Evolutionary conservation across 2,329 filamentous ascomycete genomes (phyloP).

Genomic region (Dothideomycetes sp.): DNA sequence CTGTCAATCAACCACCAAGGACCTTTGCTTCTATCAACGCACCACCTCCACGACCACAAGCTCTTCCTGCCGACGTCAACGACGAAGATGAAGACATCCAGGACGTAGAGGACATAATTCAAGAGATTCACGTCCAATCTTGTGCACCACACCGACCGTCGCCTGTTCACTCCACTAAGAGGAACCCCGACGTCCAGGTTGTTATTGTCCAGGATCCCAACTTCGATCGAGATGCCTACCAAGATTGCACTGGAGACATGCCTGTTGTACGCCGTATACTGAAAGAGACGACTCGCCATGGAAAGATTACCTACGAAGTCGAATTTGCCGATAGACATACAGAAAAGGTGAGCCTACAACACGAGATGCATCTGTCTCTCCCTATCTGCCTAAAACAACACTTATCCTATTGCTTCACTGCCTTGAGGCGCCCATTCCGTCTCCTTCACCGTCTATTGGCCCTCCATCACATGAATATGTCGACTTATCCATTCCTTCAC

Average conservation of each 20-base stretch:
- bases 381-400: background rate
- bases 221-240: slow-evolving; percentile 13
- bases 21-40: slow-evolving; percentile 8
- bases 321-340: slow-evolving; percentile 32
- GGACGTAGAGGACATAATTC: slow-evolving; percentile 1
- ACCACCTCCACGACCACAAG: background rate
- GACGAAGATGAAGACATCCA: slow-evolving; percentile 7
- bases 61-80: background rate
- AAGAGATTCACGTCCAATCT: background rate
- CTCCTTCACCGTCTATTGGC: background rate
- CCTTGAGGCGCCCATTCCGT: background rate
- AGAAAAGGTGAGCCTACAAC: slow-evolving; percentile 31
- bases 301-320: slow-evolving; percentile 33
- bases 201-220: slow-evolving; percentile 3
- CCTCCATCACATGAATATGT: background rate
- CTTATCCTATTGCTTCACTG: background rate
- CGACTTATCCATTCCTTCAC: background rate
- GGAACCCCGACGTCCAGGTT: background rate
- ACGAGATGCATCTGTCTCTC: background rate
- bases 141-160: background rate
- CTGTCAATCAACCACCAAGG: background rate
- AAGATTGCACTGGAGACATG: slow-evolving; percentile 22
- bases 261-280: slow-evolving; percentile 32
- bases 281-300: slow-evolving; percentile 26
- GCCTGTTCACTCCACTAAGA: too few species aligned